phyloP scores from a whole-genome alignment of 495 filamentous ascomycete genomes.

The Extremus antarcticus region DNA sequence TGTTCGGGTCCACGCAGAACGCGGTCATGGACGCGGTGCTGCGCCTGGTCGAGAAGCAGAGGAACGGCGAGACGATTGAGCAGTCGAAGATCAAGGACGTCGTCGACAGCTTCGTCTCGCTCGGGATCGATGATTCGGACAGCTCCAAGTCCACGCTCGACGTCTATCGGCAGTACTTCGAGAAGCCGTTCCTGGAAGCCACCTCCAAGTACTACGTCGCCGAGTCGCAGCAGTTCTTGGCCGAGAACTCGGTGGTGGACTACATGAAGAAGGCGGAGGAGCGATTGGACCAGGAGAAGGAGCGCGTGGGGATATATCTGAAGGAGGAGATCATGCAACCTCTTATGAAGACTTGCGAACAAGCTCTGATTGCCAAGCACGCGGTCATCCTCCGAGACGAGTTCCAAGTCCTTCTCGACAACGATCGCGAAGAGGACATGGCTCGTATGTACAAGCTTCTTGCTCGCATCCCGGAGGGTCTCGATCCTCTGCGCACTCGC shows the following conservation, averaged over 20 bases:
- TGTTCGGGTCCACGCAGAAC: conserved; percentile 70
- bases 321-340: conserved; percentile 75
- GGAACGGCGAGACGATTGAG: conserved; percentile 96
- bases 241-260: conserved; percentile 95
- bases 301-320: conserved; percentile 83
- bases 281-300: conserved; percentile 87
- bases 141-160: conserved; percentile 88
- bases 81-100: conserved; percentile 94
- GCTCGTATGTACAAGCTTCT: conserved; percentile 92
- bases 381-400: conserved; percentile 77
- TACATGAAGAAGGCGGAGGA: conserved; percentile 99
- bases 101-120: conserved; percentile 90
- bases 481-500: conserved; percentile 76
- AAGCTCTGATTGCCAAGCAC: conserved; percentile 81
- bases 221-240: conserved; percentile 87
- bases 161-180: conserved; percentile 85
- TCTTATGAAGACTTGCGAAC: conserved; percentile 78
- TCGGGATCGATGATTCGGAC: conserved; percentile 89
- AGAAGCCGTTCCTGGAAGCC: conserved; percentile 78
- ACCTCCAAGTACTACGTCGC: conserved; percentile 79
- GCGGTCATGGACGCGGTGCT: conserved; percentile 94
- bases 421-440: conserved; percentile 89
- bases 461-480: conserved; percentile 77
- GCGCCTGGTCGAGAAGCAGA: conserved; percentile 92
- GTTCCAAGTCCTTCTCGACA: conserved; percentile 90